Evolutionary conservation across 2,329 filamentous ascomycete genomes (phyloP).

Genomic region (Epichloe uncinata): DNA sequence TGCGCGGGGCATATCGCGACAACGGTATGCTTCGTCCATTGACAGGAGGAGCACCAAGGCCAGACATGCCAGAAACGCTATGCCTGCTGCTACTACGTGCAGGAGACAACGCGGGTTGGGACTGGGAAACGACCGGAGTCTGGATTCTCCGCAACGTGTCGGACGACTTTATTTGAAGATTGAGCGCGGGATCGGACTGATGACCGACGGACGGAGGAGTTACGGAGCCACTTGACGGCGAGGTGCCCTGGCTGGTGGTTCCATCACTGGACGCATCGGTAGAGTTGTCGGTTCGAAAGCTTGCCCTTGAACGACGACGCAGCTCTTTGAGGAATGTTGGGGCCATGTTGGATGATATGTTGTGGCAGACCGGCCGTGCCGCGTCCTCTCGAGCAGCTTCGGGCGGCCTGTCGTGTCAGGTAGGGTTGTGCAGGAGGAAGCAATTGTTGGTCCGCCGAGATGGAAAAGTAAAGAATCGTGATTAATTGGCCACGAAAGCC

Average conservation of each 20-base stretch:
- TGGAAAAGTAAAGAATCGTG: neutral
- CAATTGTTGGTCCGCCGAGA: neutral
- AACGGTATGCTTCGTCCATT: conserved; percentile 46
- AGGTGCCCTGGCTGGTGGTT: conserved; percentile 41
- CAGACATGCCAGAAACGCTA: conserved; percentile 52
- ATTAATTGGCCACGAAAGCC: neutral
- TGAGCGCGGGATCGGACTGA: conserved; percentile 49
- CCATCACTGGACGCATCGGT: conserved; percentile 50
- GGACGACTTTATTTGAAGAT: conserved; percentile 44
- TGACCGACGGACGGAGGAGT: conserved; percentile 64
- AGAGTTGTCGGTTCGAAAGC: conserved; percentile 53
- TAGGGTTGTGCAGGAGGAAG: neutral
- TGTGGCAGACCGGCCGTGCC: conserved; percentile 1
- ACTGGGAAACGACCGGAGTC: conserved; percentile 10
- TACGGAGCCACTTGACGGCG: conserved; percentile 53
- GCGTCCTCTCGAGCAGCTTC: neutral
- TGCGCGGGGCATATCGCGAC: conserved; percentile 68
- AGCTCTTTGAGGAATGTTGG: conserved; percentile 62
- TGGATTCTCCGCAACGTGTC: conserved; percentile 8
- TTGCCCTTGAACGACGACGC: conserved; percentile 62
- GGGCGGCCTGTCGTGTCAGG: neutral
- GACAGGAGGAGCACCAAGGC: conserved; percentile 40
- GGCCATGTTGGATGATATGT: conserved; percentile 31
- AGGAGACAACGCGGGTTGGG: conserved; percentile 25
- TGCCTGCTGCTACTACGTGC: conserved; percentile 38